Conservation (phyloP, 257 asterid genomes). For the Fraxinus quadrangulata region DNA sequence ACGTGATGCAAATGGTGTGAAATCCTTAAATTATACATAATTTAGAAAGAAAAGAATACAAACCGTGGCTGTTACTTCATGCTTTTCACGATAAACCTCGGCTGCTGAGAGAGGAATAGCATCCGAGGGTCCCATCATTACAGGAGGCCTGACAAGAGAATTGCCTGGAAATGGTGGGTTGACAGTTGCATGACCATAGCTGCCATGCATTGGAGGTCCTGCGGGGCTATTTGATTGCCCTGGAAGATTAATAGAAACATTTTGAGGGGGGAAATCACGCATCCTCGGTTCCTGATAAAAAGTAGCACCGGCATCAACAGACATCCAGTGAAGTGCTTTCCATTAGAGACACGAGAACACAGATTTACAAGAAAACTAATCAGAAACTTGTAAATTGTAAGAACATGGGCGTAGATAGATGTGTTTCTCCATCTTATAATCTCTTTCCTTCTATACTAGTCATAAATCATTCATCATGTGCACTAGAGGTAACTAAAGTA, state of each 20-base stretch:
- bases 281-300: conserved; percentile 66
- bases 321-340: conserved; percentile 17
- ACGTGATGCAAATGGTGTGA: not conserved
- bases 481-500: conserved; percentile 6
- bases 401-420: not conserved
- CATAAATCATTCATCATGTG: not conserved
- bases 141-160: conserved; percentile 65
- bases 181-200: conserved; percentile 56
- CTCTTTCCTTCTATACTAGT: conserved; percentile 7
- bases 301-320: conserved; percentile 25
- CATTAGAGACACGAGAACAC: conserved; percentile 1
- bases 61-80: conserved; percentile 95
- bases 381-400: not conserved
- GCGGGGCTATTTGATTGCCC: conserved; percentile 51
- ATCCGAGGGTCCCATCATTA: conserved; percentile 74
- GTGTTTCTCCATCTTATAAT: not conserved
- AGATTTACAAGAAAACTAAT: conserved; percentile 6
- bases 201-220: conserved; percentile 64
- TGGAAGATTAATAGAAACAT: conserved; percentile 50
- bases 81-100: conserved; percentile 78
- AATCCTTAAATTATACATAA: not conserved
- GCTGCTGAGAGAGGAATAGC: conserved; percentile 60
- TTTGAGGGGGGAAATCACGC: conserved; percentile 63
- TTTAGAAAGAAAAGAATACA: conserved; percentile 29
- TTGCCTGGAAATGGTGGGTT: conserved; percentile 62